phyloP scores from a whole-genome alignment of 2,329 filamentous ascomycete genomes.

The Calonectria multiphialidica region DNA sequence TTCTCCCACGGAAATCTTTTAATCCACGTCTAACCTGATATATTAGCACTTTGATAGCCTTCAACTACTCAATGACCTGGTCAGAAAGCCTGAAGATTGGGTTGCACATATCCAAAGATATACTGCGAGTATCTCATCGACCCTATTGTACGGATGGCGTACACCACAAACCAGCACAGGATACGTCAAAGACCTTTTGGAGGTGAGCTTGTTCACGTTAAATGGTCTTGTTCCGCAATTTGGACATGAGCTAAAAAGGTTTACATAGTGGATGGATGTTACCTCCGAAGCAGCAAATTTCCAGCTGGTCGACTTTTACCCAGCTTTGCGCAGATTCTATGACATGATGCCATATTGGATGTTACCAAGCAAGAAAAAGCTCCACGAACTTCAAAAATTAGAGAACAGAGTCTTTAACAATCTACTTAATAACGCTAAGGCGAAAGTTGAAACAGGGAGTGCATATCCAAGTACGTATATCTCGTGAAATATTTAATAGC shows the following conservation, averaged over 20 bases:
- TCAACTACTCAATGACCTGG: neutral
- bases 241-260: too few relatives aligned
- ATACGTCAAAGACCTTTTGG: slow-evolving; percentile 1
- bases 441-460: neutral
- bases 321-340: neutral
- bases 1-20: too few relatives aligned
- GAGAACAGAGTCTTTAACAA: slow-evolving; percentile 5
- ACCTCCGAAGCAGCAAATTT: slow-evolving; percentile 7
- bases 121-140: slow-evolving; percentile 5
- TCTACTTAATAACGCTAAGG: neutral
- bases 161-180: slow-evolving; percentile 2
- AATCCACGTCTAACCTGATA: neutral
- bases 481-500: neutral
- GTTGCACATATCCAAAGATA: neutral
- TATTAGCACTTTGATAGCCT: slow-evolving; percentile 1
- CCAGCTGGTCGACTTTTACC: slow-evolving; percentile 9
- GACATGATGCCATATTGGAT: neutral
- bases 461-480: neutral
- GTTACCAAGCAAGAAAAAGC: slow-evolving; percentile 1
- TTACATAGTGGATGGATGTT: slow-evolving; percentile 3
- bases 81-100: neutral
- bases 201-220: neutral
- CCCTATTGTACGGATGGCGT: slow-evolving; percentile 3
- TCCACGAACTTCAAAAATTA: neutral
- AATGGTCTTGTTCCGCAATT: neutral